Evolutionary conservation across 257 asterid genomes (phyloP).

Genomic region (Gynochthodes officinalis): DNA sequence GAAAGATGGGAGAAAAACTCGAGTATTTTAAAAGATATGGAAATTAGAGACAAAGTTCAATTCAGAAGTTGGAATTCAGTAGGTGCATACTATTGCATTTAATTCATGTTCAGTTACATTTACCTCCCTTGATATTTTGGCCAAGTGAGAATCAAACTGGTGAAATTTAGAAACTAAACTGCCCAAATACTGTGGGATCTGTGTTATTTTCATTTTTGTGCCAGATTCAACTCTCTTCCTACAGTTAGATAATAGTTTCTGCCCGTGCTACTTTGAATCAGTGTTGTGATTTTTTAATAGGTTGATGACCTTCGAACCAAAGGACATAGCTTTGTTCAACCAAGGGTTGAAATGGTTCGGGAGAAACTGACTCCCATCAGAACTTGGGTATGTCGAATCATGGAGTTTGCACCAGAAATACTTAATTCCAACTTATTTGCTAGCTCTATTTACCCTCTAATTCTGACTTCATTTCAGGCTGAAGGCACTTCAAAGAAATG

Average conservation of each 20-base stretch:
- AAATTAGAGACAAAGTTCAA: background rate
- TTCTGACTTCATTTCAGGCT: constrained; percentile 38
- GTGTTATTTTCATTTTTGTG: background rate
- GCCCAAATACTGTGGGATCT: no score
- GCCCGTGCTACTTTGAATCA: no score
- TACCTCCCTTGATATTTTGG: background rate
- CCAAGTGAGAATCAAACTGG: background rate
- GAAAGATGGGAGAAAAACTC: no score
- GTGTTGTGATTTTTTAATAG: constrained; percentile 34
- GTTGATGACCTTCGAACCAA: constrained; percentile 52
- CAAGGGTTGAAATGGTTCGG: constrained; percentile 46
- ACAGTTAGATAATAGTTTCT: background rate
- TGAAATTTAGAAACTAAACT: background rate
- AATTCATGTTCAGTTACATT: background rate
- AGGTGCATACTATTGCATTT: background rate
- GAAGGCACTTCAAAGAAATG: constrained; percentile 55
- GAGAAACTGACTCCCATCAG: constrained; percentile 58
- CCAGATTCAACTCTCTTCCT: background rate
- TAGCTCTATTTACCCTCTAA: background rate
- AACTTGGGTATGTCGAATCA: constrained; percentile 51
- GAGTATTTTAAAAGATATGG: no score
- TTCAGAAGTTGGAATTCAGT: no score
- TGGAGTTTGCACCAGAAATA: background rate
- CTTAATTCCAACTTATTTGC: constrained; percentile 4
- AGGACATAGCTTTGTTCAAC: constrained; percentile 67